Percentiles rank a stretch among this genome's conserved stretches.
phyloP scores from a whole-genome alignment of 768 basidiomycete species.

The Naematelia encephala region DNA sequence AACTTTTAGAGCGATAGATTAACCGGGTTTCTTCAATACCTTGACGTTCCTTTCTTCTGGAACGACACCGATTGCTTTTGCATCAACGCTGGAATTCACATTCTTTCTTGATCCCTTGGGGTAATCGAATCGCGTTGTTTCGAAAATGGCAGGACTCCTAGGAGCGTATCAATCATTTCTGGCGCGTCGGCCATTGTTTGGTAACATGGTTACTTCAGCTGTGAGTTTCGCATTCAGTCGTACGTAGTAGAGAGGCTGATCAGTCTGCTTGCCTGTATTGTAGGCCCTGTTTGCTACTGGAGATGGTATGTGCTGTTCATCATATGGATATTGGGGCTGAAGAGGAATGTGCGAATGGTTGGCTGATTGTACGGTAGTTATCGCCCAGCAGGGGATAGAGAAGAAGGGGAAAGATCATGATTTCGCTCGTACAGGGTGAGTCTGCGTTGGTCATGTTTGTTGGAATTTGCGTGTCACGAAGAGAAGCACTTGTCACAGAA shows the following conservation, averaged over 20 bases:
- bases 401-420: slow-evolving; percentile 70
- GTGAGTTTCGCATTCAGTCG: slow-evolving; percentile 23
- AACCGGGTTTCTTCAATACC: no score
- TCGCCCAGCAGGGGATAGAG: slow-evolving; percentile 84
- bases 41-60: no score
- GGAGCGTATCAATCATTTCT: slow-evolving; percentile 54
- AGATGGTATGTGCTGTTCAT: slow-evolving; percentile 57
- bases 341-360: neutral
- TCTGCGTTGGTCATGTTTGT: neutral
- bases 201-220: slow-evolving; percentile 36
- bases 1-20: no score
- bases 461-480: neutral
- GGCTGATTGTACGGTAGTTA: slow-evolving; percentile 62
- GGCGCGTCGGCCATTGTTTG: slow-evolving; percentile 27
- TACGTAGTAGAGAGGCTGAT: neutral
- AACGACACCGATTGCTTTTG: no score
- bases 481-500: no score
- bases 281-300: slow-evolving; percentile 47
- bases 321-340: slow-evolving; percentile 54
- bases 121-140: neutral
- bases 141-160: slow-evolving; percentile 56
- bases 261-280: neutral
- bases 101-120: no score
- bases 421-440: slow-evolving; percentile 47
- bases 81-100: no score